Evolutionary conservation across 495 filamentous ascomycete genomes (phyloP), one percentile per base, ranked within the genome.

Genomic region (Penicillium maclennaniae): DNA sequence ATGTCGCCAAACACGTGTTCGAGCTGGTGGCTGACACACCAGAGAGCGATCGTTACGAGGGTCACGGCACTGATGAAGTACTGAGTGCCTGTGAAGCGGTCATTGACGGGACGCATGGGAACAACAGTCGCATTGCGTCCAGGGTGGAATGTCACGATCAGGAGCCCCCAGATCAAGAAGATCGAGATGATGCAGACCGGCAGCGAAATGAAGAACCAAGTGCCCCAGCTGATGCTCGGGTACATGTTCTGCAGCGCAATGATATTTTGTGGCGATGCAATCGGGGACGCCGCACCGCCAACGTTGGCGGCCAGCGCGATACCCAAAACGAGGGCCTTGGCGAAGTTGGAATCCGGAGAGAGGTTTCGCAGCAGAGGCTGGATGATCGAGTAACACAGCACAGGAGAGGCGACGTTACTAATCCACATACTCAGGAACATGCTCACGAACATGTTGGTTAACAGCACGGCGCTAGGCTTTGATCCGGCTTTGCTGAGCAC

Each of bases 351-450:
- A 58, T 92, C 92, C 8, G 85, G 77, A 0, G 95, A 85, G 41
- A 97, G 83, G 67, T 97, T 97, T 34, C 93, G 90, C 37, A 99
- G 76, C 69, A 99, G 86, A 25, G 93, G 93, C 84, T 92, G 59
- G n/a, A 63, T 48, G 55, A 97, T 97, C 15, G 90, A 95, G 66
- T 91, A 97, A 76, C 95, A 99, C 8, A 99, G 81, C n/a, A 99
- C 93, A 0, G 93, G 93, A 5, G 95, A 92, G 16, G 93, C 93
- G 31, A 99, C 93, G 58, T 99, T 99, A 69, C 88, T 95, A 63
- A 99, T 97, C 82, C 95, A 92, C 93, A 99, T 99, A 59, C 90
- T 96, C 34, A 92, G 82, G 64, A 97, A 92, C 72, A 92, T 92
- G 55, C 93, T 93, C 41, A 99, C 93, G 60, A 96, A 95, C 93